These are phyloP conservation scores for Colletotrichum karsti DNA, from an alignment of 2,329 filamentous ascomycete genomes.

Conservation along the genomic window DNA sequence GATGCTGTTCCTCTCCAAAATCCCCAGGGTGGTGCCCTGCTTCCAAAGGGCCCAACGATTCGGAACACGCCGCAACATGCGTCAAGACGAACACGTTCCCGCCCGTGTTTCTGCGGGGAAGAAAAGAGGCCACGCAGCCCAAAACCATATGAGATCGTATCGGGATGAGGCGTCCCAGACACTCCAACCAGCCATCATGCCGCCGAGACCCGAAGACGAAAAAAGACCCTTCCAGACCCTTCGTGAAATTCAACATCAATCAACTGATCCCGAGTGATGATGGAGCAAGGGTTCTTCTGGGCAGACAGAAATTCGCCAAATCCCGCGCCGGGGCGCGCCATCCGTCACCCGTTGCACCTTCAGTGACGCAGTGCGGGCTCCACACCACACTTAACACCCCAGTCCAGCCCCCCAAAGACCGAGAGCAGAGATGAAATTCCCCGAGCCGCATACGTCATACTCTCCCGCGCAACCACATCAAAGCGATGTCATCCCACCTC, in stretches of 20 bases:
- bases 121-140: too few species aligned
- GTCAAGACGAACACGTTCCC: not conserved
- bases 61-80: constrained; percentile 1
- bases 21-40: not conserved
- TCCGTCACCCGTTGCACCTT: constrained; percentile 6
- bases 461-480: not conserved
- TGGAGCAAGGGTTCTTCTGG: too few species aligned
- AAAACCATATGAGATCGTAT: not conserved
- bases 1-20: not conserved
- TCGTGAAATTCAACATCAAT: constrained; percentile 3
- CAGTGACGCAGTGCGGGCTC: constrained; percentile 26
- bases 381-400: constrained; percentile 8
- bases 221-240: constrained; percentile 14
- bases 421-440: not conserved
- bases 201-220: not conserved
- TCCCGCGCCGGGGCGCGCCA: constrained; percentile 15
- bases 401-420: not conserved
- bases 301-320: not conserved
- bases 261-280: not conserved
- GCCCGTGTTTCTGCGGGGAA: not conserved
- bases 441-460: constrained; percentile 28
- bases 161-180: not conserved
- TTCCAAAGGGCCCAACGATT: not conserved
- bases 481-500: constrained; percentile 24
- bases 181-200: not conserved